Percentiles rank a stretch among this genome's conserved stretches.
These are phyloP conservation scores for Scenedesmus sp. DNA, from an alignment of 163 green algal genomes.

Conservation along the genomic window DNA sequence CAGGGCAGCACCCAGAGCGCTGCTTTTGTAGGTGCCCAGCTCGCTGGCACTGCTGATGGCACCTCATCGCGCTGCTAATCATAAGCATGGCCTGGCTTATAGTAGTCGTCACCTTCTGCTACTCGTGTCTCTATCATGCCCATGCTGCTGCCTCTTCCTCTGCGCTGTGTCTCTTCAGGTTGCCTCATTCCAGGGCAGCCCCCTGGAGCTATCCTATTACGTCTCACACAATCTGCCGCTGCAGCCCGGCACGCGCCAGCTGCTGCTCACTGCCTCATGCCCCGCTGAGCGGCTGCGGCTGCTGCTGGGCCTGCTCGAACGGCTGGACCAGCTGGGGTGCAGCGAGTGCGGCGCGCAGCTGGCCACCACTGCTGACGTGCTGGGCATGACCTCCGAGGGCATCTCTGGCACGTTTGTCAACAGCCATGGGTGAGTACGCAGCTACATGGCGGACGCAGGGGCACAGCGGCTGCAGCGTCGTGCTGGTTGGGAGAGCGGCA, in stretches of 20 bases:
- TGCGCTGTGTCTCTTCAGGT: constrained; percentile 22
- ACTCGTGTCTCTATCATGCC: no score
- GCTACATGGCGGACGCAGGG: no score
- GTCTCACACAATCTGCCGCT: constrained; percentile 41
- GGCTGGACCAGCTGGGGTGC: constrained; percentile 34
- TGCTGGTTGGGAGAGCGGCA: not conserved
- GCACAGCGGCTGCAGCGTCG: not conserved
- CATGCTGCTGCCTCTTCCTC: no score
- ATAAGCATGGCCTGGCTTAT: no score
- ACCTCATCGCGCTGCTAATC: no score
- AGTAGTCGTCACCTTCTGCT: no score
- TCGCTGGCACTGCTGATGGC: no score
- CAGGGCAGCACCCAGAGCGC: no score
- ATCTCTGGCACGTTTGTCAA: constrained; percentile 52
- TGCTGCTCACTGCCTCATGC: constrained; percentile 17
- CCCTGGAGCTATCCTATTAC: constrained; percentile 45
- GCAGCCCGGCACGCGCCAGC: constrained; percentile 24
- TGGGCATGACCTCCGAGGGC: constrained; percentile 48
- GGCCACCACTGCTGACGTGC: constrained; percentile 29
- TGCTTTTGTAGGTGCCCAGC: no score
- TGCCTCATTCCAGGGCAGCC: constrained; percentile 35
- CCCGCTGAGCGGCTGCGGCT: constrained; percentile 43
- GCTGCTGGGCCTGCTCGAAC: constrained; percentile 37
- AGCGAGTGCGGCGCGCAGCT: constrained; percentile 22
- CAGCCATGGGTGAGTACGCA: constrained; percentile 23